Percentiles rank a stretch among this genome's conserved stretches.
Evolutionary conservation across 331 rosid genomes (phyloP).

Genomic region (Prunus yedoensis): DNA sequence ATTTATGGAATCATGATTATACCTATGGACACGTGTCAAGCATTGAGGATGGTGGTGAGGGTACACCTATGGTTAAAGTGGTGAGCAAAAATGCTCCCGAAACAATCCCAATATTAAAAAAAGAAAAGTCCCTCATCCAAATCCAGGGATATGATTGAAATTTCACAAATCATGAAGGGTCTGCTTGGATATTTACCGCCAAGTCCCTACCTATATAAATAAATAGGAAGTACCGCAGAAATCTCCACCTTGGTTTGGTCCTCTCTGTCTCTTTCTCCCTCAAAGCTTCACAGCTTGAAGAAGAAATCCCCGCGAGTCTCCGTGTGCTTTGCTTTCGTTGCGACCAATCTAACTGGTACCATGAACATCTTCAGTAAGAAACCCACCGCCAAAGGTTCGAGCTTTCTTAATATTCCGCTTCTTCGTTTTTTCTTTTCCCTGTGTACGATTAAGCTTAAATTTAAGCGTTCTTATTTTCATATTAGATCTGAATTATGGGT

Average conservation of each 20-base stretch:
- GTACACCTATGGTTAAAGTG: too few species aligned
- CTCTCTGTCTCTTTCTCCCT: background rate
- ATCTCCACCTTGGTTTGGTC: constrained; percentile 2
- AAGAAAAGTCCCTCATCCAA: background rate
- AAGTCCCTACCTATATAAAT: constrained; percentile 1
- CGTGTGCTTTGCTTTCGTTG: background rate
- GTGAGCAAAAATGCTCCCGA: too few species aligned
- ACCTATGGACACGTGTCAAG: too few species aligned
- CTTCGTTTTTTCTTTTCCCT: background rate
- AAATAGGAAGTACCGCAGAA: background rate
- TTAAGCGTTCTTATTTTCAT: background rate
- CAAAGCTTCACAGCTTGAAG: constrained; percentile 18
- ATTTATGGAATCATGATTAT: too few species aligned
- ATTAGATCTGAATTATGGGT: constrained; percentile 14
- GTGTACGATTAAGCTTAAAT: constrained; percentile 1
- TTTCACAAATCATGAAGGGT: constrained; percentile 15
- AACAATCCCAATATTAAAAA: too few species aligned
- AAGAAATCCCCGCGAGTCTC: constrained; percentile 19
- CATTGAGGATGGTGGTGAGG: too few species aligned
- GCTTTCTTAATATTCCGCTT: constrained; percentile 12
- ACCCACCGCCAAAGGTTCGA: constrained; percentile 89
- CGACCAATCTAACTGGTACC: constrained; percentile 17
- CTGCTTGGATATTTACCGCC: constrained; percentile 1
- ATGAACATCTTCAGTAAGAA: constrained; percentile 93
- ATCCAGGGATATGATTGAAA: constrained; percentile 3